Evolutionary conservation across 352 stramenopile genomes (phyloP).

Genomic region (Thraustochytrium striatum): DNA sequence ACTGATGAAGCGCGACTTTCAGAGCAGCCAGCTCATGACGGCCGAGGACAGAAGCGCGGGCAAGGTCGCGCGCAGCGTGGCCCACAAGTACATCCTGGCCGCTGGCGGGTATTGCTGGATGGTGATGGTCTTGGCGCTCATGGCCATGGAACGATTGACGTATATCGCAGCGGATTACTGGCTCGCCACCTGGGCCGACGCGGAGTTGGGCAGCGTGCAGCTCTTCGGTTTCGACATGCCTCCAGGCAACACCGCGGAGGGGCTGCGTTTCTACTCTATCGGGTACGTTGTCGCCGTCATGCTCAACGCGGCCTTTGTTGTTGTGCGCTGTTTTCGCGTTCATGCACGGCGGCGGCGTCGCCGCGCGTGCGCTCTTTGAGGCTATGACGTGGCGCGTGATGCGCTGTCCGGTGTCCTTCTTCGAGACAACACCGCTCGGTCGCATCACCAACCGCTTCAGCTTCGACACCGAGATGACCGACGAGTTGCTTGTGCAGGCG

Average conservation of each 20-base stretch:
- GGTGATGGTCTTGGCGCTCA: background rate
- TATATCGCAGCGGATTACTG: conserved; percentile 10
- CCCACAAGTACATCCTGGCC: background rate
- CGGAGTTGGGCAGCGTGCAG: background rate
- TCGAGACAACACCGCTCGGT: conserved; percentile 82
- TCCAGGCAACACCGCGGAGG: too few species aligned
- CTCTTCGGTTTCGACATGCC: too few species aligned
- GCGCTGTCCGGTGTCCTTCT: conserved; percentile 82
- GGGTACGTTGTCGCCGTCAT: background rate
- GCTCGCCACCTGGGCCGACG: conserved; percentile 17
- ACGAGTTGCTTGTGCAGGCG: conserved; percentile 66
- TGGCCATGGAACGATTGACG: conserved; percentile 14
- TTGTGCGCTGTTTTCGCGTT: background rate
- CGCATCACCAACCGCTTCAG: conserved; percentile 81
- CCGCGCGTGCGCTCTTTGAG: background rate
- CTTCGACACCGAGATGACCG: conserved; percentile 83
- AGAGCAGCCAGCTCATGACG: background rate
- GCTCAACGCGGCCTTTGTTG: background rate
- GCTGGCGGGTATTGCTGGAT: conserved; percentile 2
- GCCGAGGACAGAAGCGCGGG: background rate
- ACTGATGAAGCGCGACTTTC: background rate
- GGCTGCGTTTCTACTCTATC: background rate
- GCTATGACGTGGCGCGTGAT: conserved; percentile 61
- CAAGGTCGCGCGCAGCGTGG: background rate
- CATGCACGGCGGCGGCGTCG: background rate